phyloP scores from a whole-genome alignment of 2,329 filamentous ascomycete species.

The Colletotrichum sp. region DNA sequence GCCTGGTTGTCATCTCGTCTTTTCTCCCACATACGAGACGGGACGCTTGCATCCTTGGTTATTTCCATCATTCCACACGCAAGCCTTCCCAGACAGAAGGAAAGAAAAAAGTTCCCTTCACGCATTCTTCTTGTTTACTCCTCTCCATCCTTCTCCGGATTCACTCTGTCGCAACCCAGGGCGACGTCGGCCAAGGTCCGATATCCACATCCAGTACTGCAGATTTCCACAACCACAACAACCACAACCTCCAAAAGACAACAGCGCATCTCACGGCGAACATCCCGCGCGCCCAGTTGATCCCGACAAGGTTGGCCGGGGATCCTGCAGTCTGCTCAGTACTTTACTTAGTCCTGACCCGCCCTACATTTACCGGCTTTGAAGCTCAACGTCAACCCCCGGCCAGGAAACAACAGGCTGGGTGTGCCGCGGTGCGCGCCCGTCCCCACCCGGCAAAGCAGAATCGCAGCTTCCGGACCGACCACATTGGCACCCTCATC shows the following conservation, averaged over 20 bases:
- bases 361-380: neutral
- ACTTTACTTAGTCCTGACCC: neutral
- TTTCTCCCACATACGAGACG: neutral
- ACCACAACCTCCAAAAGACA: neutral
- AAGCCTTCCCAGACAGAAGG: neutral
- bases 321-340: neutral
- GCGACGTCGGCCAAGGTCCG: constrained; percentile 2
- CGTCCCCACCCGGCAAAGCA: constrained; percentile 10
- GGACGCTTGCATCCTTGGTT: neutral
- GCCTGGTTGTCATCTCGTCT: neutral
- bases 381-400: neutral
- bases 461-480: constrained; percentile 15
- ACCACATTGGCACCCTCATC: constrained; percentile 1
- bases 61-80: neutral
- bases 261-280: neutral
- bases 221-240: neutral
- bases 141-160: neutral
- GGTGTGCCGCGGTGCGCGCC: constrained; percentile 10
- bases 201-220: neutral
- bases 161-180: neutral
- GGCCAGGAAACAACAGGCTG: neutral
- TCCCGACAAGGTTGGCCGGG: neutral
- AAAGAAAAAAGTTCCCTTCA: neutral
- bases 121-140: neutral
- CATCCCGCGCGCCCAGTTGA: neutral